Conservation (phyloP, 2,329 filamentous ascomycete species). For the Thelonectria olida region DNA sequence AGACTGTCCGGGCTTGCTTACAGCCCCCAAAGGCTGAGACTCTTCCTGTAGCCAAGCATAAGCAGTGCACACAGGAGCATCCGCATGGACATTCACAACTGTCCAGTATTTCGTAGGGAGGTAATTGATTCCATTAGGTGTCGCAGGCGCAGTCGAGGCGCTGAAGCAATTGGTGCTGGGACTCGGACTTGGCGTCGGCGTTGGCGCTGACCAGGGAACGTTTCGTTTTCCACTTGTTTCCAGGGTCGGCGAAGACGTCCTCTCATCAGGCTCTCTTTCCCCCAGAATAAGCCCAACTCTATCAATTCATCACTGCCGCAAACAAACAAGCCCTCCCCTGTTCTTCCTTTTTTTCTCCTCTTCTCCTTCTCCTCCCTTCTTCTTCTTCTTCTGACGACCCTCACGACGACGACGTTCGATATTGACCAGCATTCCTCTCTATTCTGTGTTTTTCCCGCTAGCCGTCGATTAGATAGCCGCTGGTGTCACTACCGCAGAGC, state of each 20-base stretch:
- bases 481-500: not conserved
- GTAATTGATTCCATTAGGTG: no score
- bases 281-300: not conserved
- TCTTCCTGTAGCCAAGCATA: no score
- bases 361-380: not conserved
- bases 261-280: conserved; percentile 1
- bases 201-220: conserved; percentile 22
- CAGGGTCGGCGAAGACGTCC: not conserved
- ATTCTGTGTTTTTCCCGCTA: not conserved
- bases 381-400: not conserved
- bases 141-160: not conserved
- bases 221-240: conserved; percentile 25
- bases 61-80: no score
- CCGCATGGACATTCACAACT: no score
- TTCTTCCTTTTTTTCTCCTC: not conserved
- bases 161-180: not conserved
- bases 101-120: no score
- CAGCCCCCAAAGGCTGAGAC: no score
- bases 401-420: not conserved
- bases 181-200: not conserved
- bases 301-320: conserved; percentile 1
- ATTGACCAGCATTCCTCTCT: not conserved
- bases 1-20: no score
- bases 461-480: no score
- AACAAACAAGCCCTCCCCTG: conserved; percentile 7